phyloP scores from a whole-genome alignment of 1,139 yeast species.

The Diutina mesorugosa region DNA sequence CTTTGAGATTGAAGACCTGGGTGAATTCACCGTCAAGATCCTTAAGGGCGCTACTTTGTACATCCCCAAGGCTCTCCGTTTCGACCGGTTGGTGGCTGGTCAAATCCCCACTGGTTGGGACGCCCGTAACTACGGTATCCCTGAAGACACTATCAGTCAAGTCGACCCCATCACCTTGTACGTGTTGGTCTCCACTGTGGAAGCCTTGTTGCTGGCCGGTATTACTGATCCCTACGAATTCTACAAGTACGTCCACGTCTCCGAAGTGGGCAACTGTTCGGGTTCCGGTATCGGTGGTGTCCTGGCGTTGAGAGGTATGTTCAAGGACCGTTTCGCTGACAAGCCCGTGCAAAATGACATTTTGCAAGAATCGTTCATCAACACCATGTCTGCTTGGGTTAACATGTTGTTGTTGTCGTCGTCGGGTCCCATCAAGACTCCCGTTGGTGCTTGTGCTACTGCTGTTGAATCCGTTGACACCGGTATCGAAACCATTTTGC shows the following conservation, averaged over 20 bases:
- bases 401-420: constrained; percentile 93
- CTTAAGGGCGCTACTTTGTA: constrained; percentile 85
- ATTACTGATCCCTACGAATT: constrained; percentile 96
- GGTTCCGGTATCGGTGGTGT: constrained; percentile 99
- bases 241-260: constrained; percentile 94
- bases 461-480: constrained; percentile 94
- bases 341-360: constrained; percentile 93
- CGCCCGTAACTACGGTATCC: constrained; percentile 87
- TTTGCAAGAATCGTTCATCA: constrained; percentile 93
- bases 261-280: constrained; percentile 97
- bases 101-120: constrained; percentile 99
- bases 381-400: constrained; percentile 99
- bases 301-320: constrained; percentile 92
- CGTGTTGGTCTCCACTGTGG: constrained; percentile 88
- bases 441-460: constrained; percentile 99
- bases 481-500: constrained; percentile 85
- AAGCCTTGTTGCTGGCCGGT: constrained; percentile 89
- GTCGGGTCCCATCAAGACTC: constrained; percentile 98
- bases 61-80: constrained; percentile 92
- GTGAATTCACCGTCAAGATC: constrained; percentile 83
- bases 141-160: constrained; percentile 85
- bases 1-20: constrained; percentile 78
- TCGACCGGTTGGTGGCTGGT: constrained; percentile 95
- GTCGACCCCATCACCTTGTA: constrained; percentile 93
- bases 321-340: constrained; percentile 85